A percentile compares a stretch with the other conserved stretches of the same genome.
These are phyloP conservation scores for Phytophthora rubi DNA, from an alignment of 352 stramenopile genomes.

Conservation along the genomic window DNA sequence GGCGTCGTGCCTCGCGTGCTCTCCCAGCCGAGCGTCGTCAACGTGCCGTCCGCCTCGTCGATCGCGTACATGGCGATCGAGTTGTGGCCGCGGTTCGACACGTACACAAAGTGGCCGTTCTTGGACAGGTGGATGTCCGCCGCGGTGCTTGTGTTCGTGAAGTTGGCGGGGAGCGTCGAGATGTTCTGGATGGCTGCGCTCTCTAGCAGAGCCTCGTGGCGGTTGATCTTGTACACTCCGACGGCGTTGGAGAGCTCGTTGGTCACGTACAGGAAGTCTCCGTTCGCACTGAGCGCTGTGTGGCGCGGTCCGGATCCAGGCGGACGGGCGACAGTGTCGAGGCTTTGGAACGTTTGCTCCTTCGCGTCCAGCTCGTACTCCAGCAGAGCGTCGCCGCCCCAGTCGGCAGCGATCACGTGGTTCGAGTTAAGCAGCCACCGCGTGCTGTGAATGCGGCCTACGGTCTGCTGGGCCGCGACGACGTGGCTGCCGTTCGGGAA, in stretches of 20 bases:
- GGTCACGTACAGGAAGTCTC: slow-evolving; percentile 53
- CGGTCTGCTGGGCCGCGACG: slow-evolving; percentile 38
- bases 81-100: slow-evolving; percentile 64
- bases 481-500: slow-evolving; percentile 44
- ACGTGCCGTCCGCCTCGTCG: slow-evolving; percentile 23
- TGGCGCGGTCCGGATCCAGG: slow-evolving; percentile 59
- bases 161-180: slow-evolving; percentile 46
- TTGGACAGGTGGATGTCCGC: slow-evolving; percentile 56
- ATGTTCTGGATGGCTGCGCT: slow-evolving; percentile 43
- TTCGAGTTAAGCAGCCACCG: slow-evolving; percentile 49
- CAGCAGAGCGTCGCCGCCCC: slow-evolving; percentile 56
- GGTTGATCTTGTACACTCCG: slow-evolving; percentile 47
- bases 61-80: slow-evolving; percentile 57
- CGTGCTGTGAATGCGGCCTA: slow-evolving; percentile 59
- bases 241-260: slow-evolving; percentile 62
- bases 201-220: slow-evolving; percentile 20
- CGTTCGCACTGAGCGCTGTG: slow-evolving; percentile 48
- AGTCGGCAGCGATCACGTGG: slow-evolving; percentile 44
- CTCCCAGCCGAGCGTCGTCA: slow-evolving; percentile 42
- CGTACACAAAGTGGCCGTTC: slow-evolving; percentile 54
- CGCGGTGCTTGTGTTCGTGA: slow-evolving; percentile 20
- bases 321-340: slow-evolving; percentile 15
- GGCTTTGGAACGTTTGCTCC: slow-evolving; percentile 37
- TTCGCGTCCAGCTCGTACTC: slow-evolving; percentile 46
- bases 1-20: slow-evolving; percentile 45